Conservation (phyloP, 345 rosid species). For the Corchorus olitorius region DNA sequence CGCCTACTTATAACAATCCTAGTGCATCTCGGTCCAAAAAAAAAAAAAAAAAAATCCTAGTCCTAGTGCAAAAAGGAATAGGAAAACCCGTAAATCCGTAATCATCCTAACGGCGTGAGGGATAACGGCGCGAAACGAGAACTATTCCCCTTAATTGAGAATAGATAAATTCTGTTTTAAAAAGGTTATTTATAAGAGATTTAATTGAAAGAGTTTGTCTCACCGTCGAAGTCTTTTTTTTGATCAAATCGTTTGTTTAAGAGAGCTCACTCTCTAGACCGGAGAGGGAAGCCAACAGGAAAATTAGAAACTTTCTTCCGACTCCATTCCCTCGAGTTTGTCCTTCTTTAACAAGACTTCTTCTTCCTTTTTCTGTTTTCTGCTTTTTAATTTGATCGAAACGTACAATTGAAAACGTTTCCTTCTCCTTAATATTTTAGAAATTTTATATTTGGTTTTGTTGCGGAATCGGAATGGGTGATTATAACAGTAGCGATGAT, state of each 20-base stretch:
- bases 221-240: neutral
- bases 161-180: neutral
- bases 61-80: too few relatives aligned
- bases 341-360: neutral
- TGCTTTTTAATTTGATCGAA: neutral
- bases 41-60: neutral
- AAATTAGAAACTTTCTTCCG: neutral
- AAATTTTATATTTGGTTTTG: neutral
- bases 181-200: neutral
- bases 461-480: slow-evolving; percentile 3
- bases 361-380: neutral
- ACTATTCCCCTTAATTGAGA: neutral
- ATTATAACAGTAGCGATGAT: slow-evolving; percentile 11
- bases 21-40: neutral
- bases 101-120: neutral
- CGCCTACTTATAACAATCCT: too few relatives aligned
- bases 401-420: neutral
- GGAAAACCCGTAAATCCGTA: neutral
- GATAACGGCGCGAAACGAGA: neutral
- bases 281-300: neutral
- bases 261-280: neutral
- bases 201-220: neutral
- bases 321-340: neutral
- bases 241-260: neutral
- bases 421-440: neutral